Evolutionary conservation across 2,329 filamentous ascomycete genomes (phyloP).

Genomic region (Exophiala aquamarina): DNA sequence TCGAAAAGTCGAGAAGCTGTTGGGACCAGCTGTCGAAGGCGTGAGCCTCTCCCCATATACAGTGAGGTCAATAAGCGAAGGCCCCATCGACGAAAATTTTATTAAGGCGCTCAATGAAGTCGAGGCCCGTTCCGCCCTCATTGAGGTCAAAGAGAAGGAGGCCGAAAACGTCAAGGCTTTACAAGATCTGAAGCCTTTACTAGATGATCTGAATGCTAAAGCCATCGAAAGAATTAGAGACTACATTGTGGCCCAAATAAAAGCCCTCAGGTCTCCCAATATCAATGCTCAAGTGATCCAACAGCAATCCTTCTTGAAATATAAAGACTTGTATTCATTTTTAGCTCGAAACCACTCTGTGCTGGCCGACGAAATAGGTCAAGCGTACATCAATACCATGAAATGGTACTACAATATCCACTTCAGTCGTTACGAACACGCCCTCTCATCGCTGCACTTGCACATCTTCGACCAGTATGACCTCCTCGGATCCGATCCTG

Average conservation of each 20-base stretch:
- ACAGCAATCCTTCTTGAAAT: constrained; percentile 83
- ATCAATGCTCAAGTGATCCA: constrained; percentile 98
- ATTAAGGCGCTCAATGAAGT: constrained; percentile 78
- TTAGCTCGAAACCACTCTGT: constrained; percentile 76
- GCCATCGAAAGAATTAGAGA: constrained; percentile 93
- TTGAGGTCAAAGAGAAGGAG: constrained; percentile 67
- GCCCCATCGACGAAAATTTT: constrained; percentile 87
- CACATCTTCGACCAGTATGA: constrained; percentile 82
- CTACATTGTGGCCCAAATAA: constrained; percentile 91
- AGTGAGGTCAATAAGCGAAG: constrained; percentile 82
- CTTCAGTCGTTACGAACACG: constrained; percentile 82
- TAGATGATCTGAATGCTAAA: constrained; percentile 75
- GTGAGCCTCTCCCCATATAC: constrained; percentile 82
- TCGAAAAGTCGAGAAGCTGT: constrained; percentile 80
- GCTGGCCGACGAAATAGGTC: constrained; percentile 85
- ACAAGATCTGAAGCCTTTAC: constrained; percentile 78
- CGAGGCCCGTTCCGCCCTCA: constrained; percentile 71
- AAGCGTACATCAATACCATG: constrained; percentile 98
- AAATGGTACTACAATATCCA: constrained; percentile 95
- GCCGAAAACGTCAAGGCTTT: constrained; percentile 70
- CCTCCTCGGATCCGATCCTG: constrained; percentile 76
- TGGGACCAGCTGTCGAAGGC: constrained; percentile 88
- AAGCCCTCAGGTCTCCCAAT: constrained; percentile 86
- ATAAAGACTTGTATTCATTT: constrained; percentile 85
- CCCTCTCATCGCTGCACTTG: constrained; percentile 80